Conservation (phyloP, 306 rosid genomes). For the Pyrus communis region DNA sequence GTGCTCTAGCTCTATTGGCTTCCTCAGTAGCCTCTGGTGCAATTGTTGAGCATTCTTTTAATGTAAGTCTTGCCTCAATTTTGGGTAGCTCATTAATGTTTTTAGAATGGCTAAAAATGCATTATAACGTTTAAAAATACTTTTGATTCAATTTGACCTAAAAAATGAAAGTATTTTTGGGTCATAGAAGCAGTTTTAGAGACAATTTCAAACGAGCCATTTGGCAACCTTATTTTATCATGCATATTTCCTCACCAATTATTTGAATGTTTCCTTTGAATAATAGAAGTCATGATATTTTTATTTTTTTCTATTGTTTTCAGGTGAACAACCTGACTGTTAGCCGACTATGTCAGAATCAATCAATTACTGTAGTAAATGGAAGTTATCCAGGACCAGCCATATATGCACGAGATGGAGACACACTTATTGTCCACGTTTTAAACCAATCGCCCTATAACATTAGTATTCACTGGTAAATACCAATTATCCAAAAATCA, state of each 20-base stretch:
- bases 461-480: constrained; percentile 52
- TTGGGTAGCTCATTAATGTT: not conserved
- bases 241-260: not conserved
- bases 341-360: constrained; percentile 28
- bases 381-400: constrained; percentile 45
- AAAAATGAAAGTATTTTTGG: too few relatives aligned
- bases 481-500: not conserved
- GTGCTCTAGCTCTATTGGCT: constrained; percentile 27
- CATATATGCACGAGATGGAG: constrained; percentile 34
- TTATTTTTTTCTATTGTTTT: not conserved
- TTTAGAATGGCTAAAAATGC: too few relatives aligned
- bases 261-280: not conserved
- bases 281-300: not conserved
- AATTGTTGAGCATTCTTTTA: constrained; percentile 37
- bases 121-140: not conserved
- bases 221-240: not conserved
- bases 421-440: constrained; percentile 43
- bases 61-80: constrained; percentile 18
- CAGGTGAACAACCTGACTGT: constrained; percentile 38
- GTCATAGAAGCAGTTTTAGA: not conserved
- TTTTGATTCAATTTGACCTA: not conserved
- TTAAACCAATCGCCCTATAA: constrained; percentile 41
- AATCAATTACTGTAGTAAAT: constrained; percentile 44
- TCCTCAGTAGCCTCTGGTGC: constrained; percentile 38
- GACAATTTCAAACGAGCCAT: not conserved